phyloP scores from a whole-genome alignment of 1,284 basidiomycete species.

The Cystobasidiaceae sp. region DNA sequence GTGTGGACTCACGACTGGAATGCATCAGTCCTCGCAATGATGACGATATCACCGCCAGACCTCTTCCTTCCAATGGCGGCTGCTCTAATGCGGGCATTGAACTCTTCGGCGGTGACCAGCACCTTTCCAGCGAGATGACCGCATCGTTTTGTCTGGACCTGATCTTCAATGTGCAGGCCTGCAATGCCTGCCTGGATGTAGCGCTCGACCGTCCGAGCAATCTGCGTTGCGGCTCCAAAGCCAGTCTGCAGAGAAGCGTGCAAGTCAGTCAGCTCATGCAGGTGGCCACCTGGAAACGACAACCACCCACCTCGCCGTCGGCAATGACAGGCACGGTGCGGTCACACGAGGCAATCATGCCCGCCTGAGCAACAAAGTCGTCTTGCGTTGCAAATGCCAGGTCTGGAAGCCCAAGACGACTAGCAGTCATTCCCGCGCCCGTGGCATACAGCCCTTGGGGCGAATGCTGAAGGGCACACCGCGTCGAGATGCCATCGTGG shows the following conservation, averaged over 20 bases:
- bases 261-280: conserved; percentile 63
- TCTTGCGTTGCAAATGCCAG: background rate
- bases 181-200: conserved; percentile 68
- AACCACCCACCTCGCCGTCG: background rate
- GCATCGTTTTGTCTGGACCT: conserved; percentile 75
- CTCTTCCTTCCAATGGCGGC: conserved; percentile 65
- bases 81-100: conserved; percentile 66
- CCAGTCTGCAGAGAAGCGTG: conserved; percentile 75
- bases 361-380: background rate
- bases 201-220: conserved; percentile 67
- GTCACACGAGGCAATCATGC: background rate
- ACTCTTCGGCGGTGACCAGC: conserved; percentile 69
- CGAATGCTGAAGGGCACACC: background rate
- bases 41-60: conserved; percentile 65
- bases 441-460: background rate
- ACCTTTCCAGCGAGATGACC: conserved; percentile 75
- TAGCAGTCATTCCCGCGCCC: background rate
- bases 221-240: conserved; percentile 70
- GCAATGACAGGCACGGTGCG: conserved; percentile 7
- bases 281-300: too few relatives aligned
- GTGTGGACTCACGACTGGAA: background rate
- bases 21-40: conserved; percentile 72
- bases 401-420: background rate
- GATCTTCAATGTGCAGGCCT: conserved; percentile 73
- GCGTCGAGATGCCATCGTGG: conserved; percentile 14